Percentiles rank a stretch among this genome's conserved stretches.
These are phyloP conservation scores for Epichloe gansuensis DNA, from an alignment of 2,329 filamentous ascomycete species.

Conservation along the genomic window DNA sequence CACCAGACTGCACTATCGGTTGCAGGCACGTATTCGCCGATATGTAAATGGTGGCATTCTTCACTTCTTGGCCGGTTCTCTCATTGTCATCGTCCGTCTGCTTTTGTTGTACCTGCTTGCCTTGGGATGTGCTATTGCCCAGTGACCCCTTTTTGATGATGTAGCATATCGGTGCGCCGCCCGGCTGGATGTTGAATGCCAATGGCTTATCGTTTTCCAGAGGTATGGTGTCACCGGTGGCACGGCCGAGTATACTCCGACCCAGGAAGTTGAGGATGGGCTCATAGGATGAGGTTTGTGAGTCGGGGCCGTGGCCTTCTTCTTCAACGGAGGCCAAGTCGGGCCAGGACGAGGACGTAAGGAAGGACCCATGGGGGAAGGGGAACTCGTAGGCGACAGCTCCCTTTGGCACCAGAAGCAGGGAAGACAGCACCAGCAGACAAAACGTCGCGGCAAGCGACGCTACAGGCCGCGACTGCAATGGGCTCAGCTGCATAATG, in stretches of 20 bases:
- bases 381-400: constrained; percentile 47
- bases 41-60: constrained; percentile 50
- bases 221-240: constrained; percentile 33
- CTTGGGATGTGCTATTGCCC: constrained; percentile 10
- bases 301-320: not conserved
- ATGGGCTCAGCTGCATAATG: constrained; percentile 48
- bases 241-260: constrained; percentile 49
- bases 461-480: constrained; percentile 60
- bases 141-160: constrained; percentile 19
- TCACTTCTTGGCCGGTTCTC: not conserved
- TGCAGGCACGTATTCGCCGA: constrained; percentile 79
- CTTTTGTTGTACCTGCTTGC: not conserved
- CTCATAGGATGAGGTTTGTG: constrained; percentile 33
- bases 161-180: constrained; percentile 37
- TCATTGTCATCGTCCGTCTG: not conserved
- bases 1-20: constrained; percentile 29
- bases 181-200: constrained; percentile 47
- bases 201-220: constrained; percentile 52
- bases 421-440: constrained; percentile 46
- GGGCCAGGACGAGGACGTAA: not conserved
- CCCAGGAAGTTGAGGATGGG: constrained; percentile 49
- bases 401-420: constrained; percentile 44
- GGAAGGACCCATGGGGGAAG: constrained; percentile 10
- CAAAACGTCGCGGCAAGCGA: constrained; percentile 49
- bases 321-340: not conserved